Percentiles rank a stretch among this genome's conserved stretches.
These are phyloP conservation scores for Boletus subcaerulescens DNA, from an alignment of 768 basidiomycete genomes.

Conservation along the genomic window DNA sequence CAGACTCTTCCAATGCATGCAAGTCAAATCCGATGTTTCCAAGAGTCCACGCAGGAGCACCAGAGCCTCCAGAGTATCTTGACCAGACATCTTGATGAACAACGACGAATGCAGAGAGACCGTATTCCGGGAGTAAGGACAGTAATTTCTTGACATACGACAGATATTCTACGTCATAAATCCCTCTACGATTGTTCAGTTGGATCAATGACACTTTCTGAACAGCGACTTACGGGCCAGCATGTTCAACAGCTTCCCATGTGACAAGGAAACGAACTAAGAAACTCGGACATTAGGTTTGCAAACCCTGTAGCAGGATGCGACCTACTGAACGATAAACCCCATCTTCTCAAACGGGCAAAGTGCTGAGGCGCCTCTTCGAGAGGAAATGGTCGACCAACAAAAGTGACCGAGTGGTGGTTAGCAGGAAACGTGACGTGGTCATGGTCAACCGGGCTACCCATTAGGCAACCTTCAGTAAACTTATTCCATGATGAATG, in stretches of 20 bases:
- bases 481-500: constrained; percentile 20
- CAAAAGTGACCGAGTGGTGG: constrained; percentile 71
- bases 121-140: constrained; percentile 67
- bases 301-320: background rate
- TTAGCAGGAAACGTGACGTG: constrained; percentile 66
- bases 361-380: constrained; percentile 86
- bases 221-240: constrained; percentile 68
- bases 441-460: constrained; percentile 67
- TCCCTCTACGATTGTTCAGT: constrained; percentile 48
- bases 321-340: constrained; percentile 74
- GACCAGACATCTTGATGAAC: constrained; percentile 98
- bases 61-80: constrained; percentile 90
- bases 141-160: constrained; percentile 71
- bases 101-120: constrained; percentile 70
- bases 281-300: background rate
- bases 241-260: constrained; percentile 97
- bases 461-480: background rate
- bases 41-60: constrained; percentile 95
- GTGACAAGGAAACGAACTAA: constrained; percentile 89
- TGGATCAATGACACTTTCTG: background rate
- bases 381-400: constrained; percentile 88
- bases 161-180: constrained; percentile 83
- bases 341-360: constrained; percentile 79
- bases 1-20: constrained; percentile 70
- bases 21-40: constrained; percentile 85